These are phyloP conservation scores for Ambrosiella xylebori DNA, from an alignment of 2,329 filamentous ascomycete genomes.

Conservation along the genomic window DNA sequence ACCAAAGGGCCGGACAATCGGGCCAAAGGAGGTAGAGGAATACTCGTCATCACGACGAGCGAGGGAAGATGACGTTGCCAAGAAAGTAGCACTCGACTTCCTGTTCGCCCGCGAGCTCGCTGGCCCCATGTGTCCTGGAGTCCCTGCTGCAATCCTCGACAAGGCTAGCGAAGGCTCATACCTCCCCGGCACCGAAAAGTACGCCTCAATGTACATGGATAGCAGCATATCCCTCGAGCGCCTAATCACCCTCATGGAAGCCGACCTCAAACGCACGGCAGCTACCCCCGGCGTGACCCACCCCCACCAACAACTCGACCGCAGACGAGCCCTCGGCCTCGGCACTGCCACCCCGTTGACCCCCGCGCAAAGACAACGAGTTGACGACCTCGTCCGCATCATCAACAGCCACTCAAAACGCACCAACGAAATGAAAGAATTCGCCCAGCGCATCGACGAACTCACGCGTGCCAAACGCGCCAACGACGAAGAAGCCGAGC, in stretches of 20 bases:
- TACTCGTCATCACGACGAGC: conserved; percentile 3
- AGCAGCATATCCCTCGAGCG: conserved; percentile 15
- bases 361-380: conserved; percentile 6
- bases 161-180: not conserved
- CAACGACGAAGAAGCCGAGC: conserved; percentile 21
- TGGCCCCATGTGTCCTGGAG: not conserved
- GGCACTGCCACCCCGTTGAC: conserved; percentile 9
- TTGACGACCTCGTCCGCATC: conserved; percentile 12
- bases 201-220: conserved; percentile 12
- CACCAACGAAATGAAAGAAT: conserved; percentile 19
- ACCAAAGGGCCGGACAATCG: conserved; percentile 12
- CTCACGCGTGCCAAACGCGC: conserved; percentile 26
- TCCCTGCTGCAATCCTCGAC: not conserved
- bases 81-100: conserved; percentile 11
- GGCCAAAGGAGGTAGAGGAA: conserved; percentile 8
- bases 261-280: conserved; percentile 19
- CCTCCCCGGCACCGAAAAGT: conserved; percentile 12
- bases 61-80: conserved; percentile 7
- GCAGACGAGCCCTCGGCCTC: conserved; percentile 6
- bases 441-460: conserved; percentile 27
- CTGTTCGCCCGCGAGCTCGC: conserved; percentile 3
- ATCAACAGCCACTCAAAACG: conserved; percentile 8
- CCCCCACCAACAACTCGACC: conserved; percentile 2
- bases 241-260: conserved; percentile 19
- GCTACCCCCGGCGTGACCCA: conserved; percentile 13